Base-by-base conservation (phyloP, 495 filamentous ascomycete species). In the Penicillium samsonianum region DNA sequence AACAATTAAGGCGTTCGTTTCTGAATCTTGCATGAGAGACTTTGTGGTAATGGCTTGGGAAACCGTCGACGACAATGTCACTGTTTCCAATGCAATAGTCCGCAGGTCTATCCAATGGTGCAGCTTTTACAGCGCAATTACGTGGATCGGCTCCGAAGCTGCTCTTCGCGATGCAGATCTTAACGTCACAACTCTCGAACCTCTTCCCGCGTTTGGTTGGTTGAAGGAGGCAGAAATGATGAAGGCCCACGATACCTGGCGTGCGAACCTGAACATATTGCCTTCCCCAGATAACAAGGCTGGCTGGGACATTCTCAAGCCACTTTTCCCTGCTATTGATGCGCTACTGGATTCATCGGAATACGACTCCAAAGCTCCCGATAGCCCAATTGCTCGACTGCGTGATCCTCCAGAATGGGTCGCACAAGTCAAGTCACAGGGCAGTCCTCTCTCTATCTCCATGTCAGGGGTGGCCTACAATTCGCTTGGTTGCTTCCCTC, bases 171-270 rank as follows among this genome's bases (percentile, higher is more conserved):
- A 82, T 58, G 69, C 76, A 14, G 56, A 62, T 8, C 48, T 75
- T 8, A 74, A 75, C 41, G 61, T 59, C n/a, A 67, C 69, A 5
- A 68, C 63, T 7, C 49, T 64, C 3, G 73, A 82, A 57, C 80
- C 79, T 9, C 73, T 83, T 1, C 76, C 78, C 14, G 76, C 81
- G 17, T 83, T 85, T 59, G 72, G 80, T 38, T 85, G 82, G 82
- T 64, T 85, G 53, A 84, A 84, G 57, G 73, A 81, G 50, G 63
- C 74, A 1, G 71, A 76, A 25, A 69, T 81, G 25, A 84, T 84
- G 74, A 73, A 72, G 49, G 50, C 72, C 1, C 82, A 85, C 53
- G 78, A 84, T 40, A 65, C 57, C 20, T 85, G 80, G 75, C 71
- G 81, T 23, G 62, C 71, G 3, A 83, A 80, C 53, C 50, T 66